Base-by-base conservation (phyloP, 495 filamentous ascomycete species). In the Tuber melanosporum region DNA sequence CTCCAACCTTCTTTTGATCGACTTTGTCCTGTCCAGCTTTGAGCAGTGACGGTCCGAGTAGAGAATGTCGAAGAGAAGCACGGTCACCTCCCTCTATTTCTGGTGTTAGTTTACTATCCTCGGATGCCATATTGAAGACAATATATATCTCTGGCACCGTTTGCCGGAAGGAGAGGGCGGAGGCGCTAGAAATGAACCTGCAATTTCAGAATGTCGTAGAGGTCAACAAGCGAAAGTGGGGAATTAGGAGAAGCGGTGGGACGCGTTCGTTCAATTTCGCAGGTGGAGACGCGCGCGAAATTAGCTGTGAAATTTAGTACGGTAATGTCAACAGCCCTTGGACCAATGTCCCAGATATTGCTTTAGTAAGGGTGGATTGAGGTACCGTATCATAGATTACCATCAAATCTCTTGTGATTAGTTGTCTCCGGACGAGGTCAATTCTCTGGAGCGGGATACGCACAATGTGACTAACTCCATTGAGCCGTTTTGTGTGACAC, bases 1-100 rank as follows among this genome's bases (percentile, higher is more conserved):
- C 94, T 0, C 94, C 95, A n/a, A 91, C 92, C 86, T 95, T 95
- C 74, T 89, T 87, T 87, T 98, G 95, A 83, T 98, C 92, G n/a
- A 98, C 95, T 36, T 88, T 86, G 80, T 98, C 94, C 82, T 98
- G 95, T 2, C 95, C 95, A 43, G 95, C 92, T 85, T 99, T 99
- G 42, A 93, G 95, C 75, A 99, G 85, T 9, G 94, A 97, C 0
- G 95, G 95, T 1, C 95, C 95, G n/a, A 98, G 87, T 3, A 99
- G 88, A 71, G 87, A 88, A 78, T 91, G 77, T 44, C 82, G 82
- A 15, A 83, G 81, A 26, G 81, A 82, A 20, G 42, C 52, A 45
- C 76, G 78, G 1, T 57, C 77, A 39, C 20, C 47, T 39, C 47
- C 77, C 6, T 73, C 57, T 12, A 14, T n/a, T 62, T 15, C 26